Evolutionary conservation across 176 grass and related monocot genomes (phyloP), one percentile per base, ranked within the genome.

Genomic region (Triticum urartu): DNA sequence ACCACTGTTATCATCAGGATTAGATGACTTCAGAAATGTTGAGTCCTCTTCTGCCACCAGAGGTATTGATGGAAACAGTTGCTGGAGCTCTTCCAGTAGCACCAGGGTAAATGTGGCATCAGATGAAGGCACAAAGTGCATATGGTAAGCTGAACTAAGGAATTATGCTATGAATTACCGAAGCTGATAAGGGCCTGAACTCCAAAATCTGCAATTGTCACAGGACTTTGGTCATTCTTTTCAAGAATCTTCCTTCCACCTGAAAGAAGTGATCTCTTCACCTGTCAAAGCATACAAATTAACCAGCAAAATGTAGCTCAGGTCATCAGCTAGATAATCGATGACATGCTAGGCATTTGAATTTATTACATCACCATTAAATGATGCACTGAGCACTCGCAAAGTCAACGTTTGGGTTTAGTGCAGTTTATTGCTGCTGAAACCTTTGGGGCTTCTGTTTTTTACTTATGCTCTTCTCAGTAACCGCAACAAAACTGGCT

Each of bases 1-100:
- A 28, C 78, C 79, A 86, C 76, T 87, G 58, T 60, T 66, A 78
- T 69, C 71, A 54, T 73, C 87, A 83, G 79, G 33, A 60, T 45
- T 80, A 64, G 79, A 79, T 56, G 88, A 87, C 82, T 90, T 89
- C 15, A 98, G 50, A 75, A 92, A 94, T 35, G 75, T 48, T 1
- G 93, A 95, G 62, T 98, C 96, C 84, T 95, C 96, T 86, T 98
- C 96, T 54, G 91, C 96, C 80, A 98, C 93, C 20, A 98, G 72
- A 62, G 96, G 88, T 94, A 94, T 98, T 24, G 86, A 87, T 64
- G 96, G 96, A 90, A 94, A 95, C 39, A 89, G 68, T 79, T 77
- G 88, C 88, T 95, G 89, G 64, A 98, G 92, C 82, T 95, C 96
- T 95, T 84, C 42, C 64, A 39, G 71, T 68, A 83, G 42, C 22